Conservation (phyloP, 257 asterid genomes). For the Solanum lignicaule region DNA sequence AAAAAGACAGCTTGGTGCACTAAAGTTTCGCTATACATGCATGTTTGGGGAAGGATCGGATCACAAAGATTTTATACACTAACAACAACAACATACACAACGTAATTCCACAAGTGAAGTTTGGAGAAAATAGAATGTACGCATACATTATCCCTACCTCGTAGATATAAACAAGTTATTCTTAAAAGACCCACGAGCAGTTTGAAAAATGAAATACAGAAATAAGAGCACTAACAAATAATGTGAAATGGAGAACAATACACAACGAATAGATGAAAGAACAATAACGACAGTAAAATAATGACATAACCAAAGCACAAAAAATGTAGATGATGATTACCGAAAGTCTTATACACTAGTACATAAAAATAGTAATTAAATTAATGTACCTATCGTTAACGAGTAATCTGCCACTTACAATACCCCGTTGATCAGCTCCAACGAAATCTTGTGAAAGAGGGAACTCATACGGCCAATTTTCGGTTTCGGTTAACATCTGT, state of each 20-base stretch:
- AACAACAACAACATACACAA: rapidly evolving
- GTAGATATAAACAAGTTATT: neutral
- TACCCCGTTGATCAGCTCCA: slow-evolving; percentile 36
- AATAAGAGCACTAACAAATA: neutral
- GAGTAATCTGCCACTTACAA: slow-evolving; percentile 34
- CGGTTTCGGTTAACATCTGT: slow-evolving; percentile 46
- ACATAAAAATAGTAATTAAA: neutral
- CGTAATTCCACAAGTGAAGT: too few relatives aligned
- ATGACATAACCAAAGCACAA: neutral
- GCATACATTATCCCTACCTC: neutral
- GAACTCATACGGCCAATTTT: slow-evolving; percentile 57
- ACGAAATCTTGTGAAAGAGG: slow-evolving; percentile 40
- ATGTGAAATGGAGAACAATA: neutral
- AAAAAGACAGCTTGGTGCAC: too few relatives aligned
- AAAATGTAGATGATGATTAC: neutral
- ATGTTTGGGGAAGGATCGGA: neutral
- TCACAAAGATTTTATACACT: neutral
- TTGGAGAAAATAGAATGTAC: too few relatives aligned
- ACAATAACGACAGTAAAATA: neutral
- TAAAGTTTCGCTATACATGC: neutral
- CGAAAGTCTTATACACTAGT: neutral
- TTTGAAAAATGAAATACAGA: too few relatives aligned
- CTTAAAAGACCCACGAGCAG: neutral
- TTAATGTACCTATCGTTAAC: slow-evolving; percentile 37
- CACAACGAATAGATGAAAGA: neutral